These are phyloP conservation scores for Saitoella complicata DNA, from an alignment of 805 yeast species.

Conservation along the genomic window DNA sequence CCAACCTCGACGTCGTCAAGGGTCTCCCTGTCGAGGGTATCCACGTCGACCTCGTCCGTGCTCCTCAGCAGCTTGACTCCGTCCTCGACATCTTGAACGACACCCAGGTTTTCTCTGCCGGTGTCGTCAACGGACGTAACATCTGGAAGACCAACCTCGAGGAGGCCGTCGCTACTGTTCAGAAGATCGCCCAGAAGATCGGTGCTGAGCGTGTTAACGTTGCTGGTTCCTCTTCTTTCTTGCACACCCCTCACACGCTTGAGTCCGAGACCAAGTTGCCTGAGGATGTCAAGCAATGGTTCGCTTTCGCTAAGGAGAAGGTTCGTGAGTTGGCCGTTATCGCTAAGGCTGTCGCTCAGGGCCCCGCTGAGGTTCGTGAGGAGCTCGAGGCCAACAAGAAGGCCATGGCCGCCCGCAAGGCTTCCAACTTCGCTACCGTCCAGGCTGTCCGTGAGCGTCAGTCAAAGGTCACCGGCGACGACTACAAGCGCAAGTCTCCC, in stretches of 20 bases:
- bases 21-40: conserved; percentile 83
- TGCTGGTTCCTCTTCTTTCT: conserved; percentile 88
- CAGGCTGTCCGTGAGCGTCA: conserved; percentile 79
- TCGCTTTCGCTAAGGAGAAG: conserved; percentile 97
- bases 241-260: conserved; percentile 97
- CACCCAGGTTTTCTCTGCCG: conserved; percentile 76
- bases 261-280: conserved; percentile 81
- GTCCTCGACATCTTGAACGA: conserved; percentile 50
- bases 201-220: conserved; percentile 78
- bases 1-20: conserved; percentile 81
- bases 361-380: conserved; percentile 49
- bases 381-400: conserved; percentile 73
- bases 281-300: conserved; percentile 84
- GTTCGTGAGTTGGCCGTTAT: conserved; percentile 77
- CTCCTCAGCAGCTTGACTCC: conserved; percentile 86
- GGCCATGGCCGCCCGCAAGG: conserved; percentile 69
- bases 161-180: conserved; percentile 66
- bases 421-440: conserved; percentile 82
- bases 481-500: conserved; percentile 66
- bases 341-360: conserved; percentile 72
- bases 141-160: conserved; percentile 96
- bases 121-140: conserved; percentile 98
- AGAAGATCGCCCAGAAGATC: conserved; percentile 67
- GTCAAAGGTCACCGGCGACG: conserved; percentile 48
- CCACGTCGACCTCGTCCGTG: conserved; percentile 94